phyloP scores from a whole-genome alignment of 2,329 filamentous ascomycete genomes.

The Fusarium sp. region DNA sequence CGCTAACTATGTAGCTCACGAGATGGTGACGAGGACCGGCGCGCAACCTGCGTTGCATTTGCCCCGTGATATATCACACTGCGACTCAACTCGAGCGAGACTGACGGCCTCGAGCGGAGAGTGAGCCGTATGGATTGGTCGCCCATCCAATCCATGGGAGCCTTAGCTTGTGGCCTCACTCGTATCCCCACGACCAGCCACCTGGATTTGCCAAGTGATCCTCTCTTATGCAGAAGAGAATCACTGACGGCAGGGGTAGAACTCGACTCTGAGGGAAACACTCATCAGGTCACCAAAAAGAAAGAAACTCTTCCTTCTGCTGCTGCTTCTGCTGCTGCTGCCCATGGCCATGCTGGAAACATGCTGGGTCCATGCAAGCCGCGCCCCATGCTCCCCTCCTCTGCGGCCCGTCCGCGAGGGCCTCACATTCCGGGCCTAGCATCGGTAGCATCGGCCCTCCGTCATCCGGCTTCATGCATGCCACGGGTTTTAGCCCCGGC shows the following conservation, averaged over 20 bases:
- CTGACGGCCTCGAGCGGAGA: constrained; percentile 1
- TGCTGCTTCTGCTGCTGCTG: neutral
- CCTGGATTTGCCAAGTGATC: constrained; percentile 15
- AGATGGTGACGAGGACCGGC: neutral
- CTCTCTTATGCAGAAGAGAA: constrained; percentile 35
- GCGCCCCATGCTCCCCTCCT: constrained; percentile 28
- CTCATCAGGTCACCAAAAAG: neutral
- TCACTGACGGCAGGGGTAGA: constrained; percentile 7
- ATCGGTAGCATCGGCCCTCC: constrained; percentile 35
- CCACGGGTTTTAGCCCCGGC: constrained; percentile 45
- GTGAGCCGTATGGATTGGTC: neutral
- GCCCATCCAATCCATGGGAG: neutral
- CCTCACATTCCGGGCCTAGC: constrained; percentile 36
- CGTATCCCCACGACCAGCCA: constrained; percentile 32
- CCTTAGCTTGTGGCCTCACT: neutral
- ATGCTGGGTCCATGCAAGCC: constrained; percentile 27
- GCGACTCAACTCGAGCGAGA: constrained; percentile 12
- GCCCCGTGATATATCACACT: constrained; percentile 15
- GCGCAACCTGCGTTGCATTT: constrained; percentile 14
- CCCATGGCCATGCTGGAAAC: constrained; percentile 22
- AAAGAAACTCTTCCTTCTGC: neutral
- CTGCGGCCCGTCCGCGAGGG: constrained; percentile 44
- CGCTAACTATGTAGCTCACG: neutral
- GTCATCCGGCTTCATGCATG: constrained; percentile 43
- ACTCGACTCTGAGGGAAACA: neutral